Base-by-base conservation (phyloP, 805 yeast species). In the Monosporozyma siamensis region DNA sequence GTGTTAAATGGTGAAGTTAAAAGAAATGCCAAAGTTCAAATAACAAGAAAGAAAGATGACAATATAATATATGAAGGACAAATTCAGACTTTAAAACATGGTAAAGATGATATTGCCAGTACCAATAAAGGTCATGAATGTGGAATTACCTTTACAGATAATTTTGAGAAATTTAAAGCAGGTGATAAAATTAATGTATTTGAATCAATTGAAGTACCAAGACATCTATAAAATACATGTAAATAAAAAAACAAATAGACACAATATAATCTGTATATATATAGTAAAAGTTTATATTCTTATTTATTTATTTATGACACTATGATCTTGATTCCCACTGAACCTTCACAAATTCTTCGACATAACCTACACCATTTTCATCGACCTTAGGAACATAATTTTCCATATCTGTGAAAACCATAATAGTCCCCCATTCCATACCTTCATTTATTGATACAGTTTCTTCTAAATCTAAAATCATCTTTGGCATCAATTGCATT, bases 371-470 rank as follows among this genome's bases (percentile, higher is more conserved):
- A 34, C 76, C 74, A 44, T 77, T 68, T 6, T 65, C 72, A 48
- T 82, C 88, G 36, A 77, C 62, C 21, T 59, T 47, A 10, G 87
- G 80, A 12, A 69, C 63, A 47, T 67, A 76, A 56, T 85, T 94
- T 49, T 77, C 80, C 6, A 64, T 62, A 51, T 85, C 88, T 0
- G 96, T 85, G 34, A 80, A 84, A 1, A 90, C 83, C 21, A 86
- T 66, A 24, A 92, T 83, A 0, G 97, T 84, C 1, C 97, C 97
- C 98, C 98, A 92, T 48, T 90, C 94, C 95, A 90, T 90, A 10
- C 97, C 97, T 27, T 77, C 77, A 34, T 72, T 53, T 2, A 83
- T 66, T 39, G 59, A 66, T 12, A 60, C 55, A 23, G 65, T 62
- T 34, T 68, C 69, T 57, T 90, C 97, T 36, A 92, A 69, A 54